Evolutionary conservation across 192 early-diverging fungal species (phyloP).

Genomic region (Backusella luteola): DNA sequence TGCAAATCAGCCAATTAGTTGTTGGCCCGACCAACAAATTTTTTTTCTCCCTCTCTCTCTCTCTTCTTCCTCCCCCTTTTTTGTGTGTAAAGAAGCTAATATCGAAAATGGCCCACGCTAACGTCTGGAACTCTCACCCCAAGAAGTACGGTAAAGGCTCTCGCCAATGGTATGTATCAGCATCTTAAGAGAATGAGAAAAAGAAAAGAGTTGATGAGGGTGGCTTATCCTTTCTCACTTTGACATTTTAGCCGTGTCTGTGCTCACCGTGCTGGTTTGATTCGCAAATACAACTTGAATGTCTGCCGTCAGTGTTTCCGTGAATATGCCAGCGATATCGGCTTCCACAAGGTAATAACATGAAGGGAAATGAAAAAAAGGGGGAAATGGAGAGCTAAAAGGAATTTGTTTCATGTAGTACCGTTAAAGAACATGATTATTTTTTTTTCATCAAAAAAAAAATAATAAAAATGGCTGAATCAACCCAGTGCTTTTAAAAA

Average conservation of each 20-base stretch:
- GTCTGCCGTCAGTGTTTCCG: constrained; percentile 99
- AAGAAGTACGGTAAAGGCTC: constrained; percentile 98
- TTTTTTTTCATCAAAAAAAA: background rate
- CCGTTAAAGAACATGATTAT: background rate
- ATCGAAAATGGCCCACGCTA: constrained; percentile 90
- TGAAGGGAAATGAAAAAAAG: background rate
- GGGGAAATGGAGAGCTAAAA: background rate
- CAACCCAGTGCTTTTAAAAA: background rate
- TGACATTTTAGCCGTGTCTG: constrained; percentile 80
- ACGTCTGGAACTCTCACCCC: constrained; percentile 98
- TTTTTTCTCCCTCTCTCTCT: constrained; percentile 12
- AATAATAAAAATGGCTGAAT: background rate
- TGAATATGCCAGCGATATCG: constrained; percentile 96
- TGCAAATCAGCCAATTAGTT: background rate
- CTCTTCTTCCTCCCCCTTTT: background rate
- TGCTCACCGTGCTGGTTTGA: constrained; percentile 98
- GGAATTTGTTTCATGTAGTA: background rate
- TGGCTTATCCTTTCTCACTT: background rate
- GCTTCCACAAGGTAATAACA: constrained; percentile 89
- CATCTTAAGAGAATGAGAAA: background rate
- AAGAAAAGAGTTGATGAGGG: background rate
- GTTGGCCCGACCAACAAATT: background rate
- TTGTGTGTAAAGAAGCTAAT: background rate
- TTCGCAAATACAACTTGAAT: constrained; percentile 99
- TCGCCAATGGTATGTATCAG: constrained; percentile 81